These are phyloP conservation scores for Dentipellis fragilis DNA, from an alignment of 768 basidiomycete species.

Conservation along the genomic window DNA sequence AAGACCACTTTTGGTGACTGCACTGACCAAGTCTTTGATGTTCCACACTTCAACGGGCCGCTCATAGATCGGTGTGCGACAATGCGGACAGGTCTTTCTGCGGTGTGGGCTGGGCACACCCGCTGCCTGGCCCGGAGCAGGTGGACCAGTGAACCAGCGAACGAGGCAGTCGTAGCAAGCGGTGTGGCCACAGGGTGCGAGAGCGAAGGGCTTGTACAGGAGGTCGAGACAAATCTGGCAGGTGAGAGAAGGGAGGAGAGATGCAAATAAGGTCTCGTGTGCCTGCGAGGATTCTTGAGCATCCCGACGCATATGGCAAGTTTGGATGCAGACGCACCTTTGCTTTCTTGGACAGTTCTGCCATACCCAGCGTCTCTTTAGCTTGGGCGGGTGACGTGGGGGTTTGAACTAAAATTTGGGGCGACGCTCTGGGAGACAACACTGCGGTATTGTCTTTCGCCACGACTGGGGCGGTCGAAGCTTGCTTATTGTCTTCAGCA, in stretches of 20 bases:
- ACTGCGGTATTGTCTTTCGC: no score
- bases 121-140: neutral
- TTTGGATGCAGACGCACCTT: neutral
- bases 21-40: conserved; percentile 36
- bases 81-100: conserved; percentile 36
- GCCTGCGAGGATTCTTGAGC: conserved; percentile 7
- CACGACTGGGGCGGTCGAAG: no score
- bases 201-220: conserved; percentile 62
- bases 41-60: conserved; percentile 39
- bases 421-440: no score
- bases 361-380: neutral
- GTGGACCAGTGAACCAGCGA: conserved; percentile 58
- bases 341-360: neutral
- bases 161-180: conserved; percentile 66
- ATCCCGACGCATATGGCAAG: neutral
- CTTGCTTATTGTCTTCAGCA: no score
- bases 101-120: conserved; percentile 20
- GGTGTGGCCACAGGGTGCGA: conserved; percentile 68
- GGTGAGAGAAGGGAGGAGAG: conserved; percentile 53
- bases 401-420: no score
- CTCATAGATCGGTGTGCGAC: conserved; percentile 31
- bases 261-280: conserved; percentile 44
- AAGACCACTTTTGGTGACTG: conserved; percentile 44
- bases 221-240: conserved; percentile 77
- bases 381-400: no score